These are phyloP conservation scores for Alternaria longipes DNA, from an alignment of 2,329 filamentous ascomycete species.

Conservation along the genomic window DNA sequence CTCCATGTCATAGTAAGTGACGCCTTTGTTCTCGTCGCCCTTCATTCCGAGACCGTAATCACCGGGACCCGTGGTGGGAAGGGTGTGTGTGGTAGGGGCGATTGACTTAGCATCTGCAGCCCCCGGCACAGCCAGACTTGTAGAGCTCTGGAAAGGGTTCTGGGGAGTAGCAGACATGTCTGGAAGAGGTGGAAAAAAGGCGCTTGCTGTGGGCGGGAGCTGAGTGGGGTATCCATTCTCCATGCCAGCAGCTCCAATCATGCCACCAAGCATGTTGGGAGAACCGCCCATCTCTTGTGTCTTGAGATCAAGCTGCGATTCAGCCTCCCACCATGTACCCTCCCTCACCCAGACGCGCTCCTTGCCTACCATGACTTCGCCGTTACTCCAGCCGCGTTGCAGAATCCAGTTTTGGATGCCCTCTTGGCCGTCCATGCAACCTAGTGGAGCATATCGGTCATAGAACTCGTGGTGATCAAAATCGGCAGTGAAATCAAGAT, in stretches of 20 bases:
- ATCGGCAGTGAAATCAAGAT: slow-evolving; percentile 94
- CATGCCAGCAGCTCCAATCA: slow-evolving; percentile 67
- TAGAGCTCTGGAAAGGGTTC: slow-evolving; percentile 70
- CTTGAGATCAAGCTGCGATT: slow-evolving; percentile 93
- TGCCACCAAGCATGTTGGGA: slow-evolving; percentile 56
- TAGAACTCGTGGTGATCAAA: slow-evolving; percentile 95
- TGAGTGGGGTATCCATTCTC: slow-evolving; percentile 77
- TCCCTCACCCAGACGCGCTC: slow-evolving; percentile 97
- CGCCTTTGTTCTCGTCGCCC: slow-evolving; percentile 70
- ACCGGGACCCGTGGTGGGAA: slow-evolving; percentile 64
- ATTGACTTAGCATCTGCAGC: slow-evolving; percentile 52
- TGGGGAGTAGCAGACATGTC: slow-evolving; percentile 73
- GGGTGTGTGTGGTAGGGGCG: slow-evolving; percentile 70
- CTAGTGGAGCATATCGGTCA: slow-evolving; percentile 80
- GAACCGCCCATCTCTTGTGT: slow-evolving; percentile 60
- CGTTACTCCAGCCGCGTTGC: slow-evolving; percentile 97
- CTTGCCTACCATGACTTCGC: slow-evolving; percentile 88
- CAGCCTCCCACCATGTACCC: slow-evolving; percentile 95
- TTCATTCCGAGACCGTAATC: slow-evolving; percentile 91
- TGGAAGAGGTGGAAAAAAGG: slow-evolving; percentile 71
- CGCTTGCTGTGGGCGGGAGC: slow-evolving; percentile 59
- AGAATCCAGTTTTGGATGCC: slow-evolving; percentile 94
- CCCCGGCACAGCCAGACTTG: slow-evolving; percentile 58
- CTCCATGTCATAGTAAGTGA: slow-evolving; percentile 78
- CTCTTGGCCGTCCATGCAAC: slow-evolving; percentile 88